Evolutionary conservation across 345 rosid species (phyloP).

Genomic region (Durio zibethinus): DNA sequence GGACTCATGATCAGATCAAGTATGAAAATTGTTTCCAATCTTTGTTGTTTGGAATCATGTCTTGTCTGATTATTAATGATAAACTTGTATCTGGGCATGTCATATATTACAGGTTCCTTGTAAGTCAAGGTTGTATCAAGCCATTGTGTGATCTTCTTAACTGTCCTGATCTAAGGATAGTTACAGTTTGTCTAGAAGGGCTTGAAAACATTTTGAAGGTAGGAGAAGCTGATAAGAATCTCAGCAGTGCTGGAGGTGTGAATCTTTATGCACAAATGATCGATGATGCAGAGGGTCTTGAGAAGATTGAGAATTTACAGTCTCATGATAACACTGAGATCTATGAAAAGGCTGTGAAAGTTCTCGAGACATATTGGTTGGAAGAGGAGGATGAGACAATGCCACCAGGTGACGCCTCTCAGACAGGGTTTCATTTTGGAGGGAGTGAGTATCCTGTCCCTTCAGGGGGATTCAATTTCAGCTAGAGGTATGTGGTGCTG

Average conservation of each 20-base stretch:
- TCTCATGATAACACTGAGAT: slow-evolving; percentile 37
- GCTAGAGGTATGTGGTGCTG: slow-evolving; percentile 36
- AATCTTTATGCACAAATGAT: slow-evolving; percentile 52
- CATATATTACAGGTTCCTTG: slow-evolving; percentile 41
- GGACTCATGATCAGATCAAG: slow-evolving; percentile 81
- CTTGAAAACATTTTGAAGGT: slow-evolving; percentile 55
- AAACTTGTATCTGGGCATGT: neutral
- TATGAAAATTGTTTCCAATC: slow-evolving; percentile 18
- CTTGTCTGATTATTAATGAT: neutral
- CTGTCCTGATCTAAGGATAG: slow-evolving; percentile 75
- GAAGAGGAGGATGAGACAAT: slow-evolving; percentile 42
- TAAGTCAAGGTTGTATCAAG: slow-evolving; percentile 70
- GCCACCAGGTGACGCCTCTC: slow-evolving; percentile 53
- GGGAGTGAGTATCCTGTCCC: slow-evolving; percentile 51
- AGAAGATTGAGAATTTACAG: slow-evolving; percentile 56
- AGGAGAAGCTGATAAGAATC: slow-evolving; percentile 45
- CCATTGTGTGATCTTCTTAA: slow-evolving; percentile 73
- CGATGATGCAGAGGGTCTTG: slow-evolving; percentile 54
- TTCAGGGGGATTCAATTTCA: slow-evolving; percentile 66
- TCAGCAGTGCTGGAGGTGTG: slow-evolving; percentile 34
- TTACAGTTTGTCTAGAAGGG: slow-evolving; percentile 48
- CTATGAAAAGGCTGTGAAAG: slow-evolving; percentile 31
- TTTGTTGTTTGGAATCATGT: neutral
- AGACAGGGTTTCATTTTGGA: slow-evolving; percentile 47
- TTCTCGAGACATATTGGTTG: slow-evolving; percentile 64